These are phyloP conservation scores for Exophiala aquamarina DNA, from an alignment of 2,329 filamentous ascomycete genomes.

Conservation along the genomic window DNA sequence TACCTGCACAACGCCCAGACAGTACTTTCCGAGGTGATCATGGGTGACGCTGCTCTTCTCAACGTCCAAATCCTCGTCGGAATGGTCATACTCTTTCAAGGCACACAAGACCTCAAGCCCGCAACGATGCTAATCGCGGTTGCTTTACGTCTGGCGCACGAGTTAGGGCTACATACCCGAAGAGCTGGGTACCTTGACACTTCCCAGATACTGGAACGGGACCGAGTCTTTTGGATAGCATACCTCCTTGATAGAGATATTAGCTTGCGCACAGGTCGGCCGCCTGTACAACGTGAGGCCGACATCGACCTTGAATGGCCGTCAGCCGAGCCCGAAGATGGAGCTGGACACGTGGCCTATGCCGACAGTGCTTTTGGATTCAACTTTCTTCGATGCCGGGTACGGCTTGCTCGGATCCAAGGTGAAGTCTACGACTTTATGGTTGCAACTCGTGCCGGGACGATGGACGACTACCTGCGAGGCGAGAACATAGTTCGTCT, in stretches of 20 bases:
- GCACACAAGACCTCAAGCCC: conserved; percentile 29
- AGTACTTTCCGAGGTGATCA: conserved; percentile 29
- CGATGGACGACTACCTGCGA: conserved; percentile 3
- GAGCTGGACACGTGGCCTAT: background rate
- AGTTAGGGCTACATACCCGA: conserved; percentile 22
- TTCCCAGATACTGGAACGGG: conserved; percentile 22
- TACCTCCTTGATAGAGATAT: conserved; percentile 43
- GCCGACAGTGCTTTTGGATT: background rate
- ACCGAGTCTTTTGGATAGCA: conserved; percentile 33
- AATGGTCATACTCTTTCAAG: conserved; percentile 32
- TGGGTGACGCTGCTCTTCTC: conserved; percentile 30
- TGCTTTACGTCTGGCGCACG: conserved; percentile 21
- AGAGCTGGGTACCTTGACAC: conserved; percentile 22
- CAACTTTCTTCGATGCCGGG: conserved; percentile 10
- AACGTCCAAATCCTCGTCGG: conserved; percentile 34
- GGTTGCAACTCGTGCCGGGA: conserved; percentile 12
- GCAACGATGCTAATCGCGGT: conserved; percentile 31
- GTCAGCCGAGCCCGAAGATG: conserved; percentile 4
- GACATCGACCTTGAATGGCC: conserved; percentile 31
- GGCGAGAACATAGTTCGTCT: conserved; percentile 6
- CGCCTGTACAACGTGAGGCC: conserved; percentile 37
- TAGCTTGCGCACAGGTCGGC: conserved; percentile 43
- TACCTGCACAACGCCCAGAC: conserved; percentile 32
- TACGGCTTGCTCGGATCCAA: conserved; percentile 15
- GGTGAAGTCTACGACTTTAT: conserved; percentile 17